A percentile compares a stretch with the other conserved stretches of the same genome.
Conservation (phyloP, 2,329 filamentous ascomycete genomes). For the Shiraia bambusicola region DNA sequence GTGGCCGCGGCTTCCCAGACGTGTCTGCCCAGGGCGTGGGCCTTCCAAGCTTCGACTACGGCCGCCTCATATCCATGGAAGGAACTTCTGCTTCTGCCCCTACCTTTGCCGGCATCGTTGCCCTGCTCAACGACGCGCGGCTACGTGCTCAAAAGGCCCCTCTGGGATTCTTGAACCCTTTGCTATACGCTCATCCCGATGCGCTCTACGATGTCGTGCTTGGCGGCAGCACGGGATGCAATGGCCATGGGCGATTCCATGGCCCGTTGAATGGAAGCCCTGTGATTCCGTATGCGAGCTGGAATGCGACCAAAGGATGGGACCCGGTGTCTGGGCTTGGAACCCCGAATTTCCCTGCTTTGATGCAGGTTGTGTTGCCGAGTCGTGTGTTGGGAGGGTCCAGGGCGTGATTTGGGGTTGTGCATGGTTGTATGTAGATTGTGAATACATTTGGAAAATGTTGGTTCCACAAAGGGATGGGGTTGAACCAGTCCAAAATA, state of each 20-base stretch:
- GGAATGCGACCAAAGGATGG: conserved; percentile 39
- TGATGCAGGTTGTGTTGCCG: conserved; percentile 32
- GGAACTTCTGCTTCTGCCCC: conserved; percentile 58
- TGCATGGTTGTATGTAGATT: too few species aligned
- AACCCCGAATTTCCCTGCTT: conserved; percentile 33
- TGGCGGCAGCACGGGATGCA: conserved; percentile 43
- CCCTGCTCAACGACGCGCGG: conserved; percentile 63
- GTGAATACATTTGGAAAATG: too few species aligned
- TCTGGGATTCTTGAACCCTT: conserved; percentile 62
- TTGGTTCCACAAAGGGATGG: too few species aligned
- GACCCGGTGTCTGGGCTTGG: conserved; percentile 38
- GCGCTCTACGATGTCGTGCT: conserved; percentile 51
- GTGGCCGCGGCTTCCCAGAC: conserved; percentile 63
- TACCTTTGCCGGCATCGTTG: conserved; percentile 58
- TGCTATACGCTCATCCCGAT: conserved; percentile 53
- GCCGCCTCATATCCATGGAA: conserved; percentile 42
- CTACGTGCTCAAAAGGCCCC: conserved; percentile 52
- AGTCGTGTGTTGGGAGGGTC: conserved; percentile 11
- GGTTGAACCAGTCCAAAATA: too few species aligned
- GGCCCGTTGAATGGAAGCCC: conserved; percentile 33
- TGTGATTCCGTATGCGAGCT: conserved; percentile 32
- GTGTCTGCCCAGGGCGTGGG: conserved; percentile 59
- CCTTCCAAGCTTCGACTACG: conserved; percentile 42
- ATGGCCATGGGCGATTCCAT: conserved; percentile 29
- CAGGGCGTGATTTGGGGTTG: too few species aligned